phyloP scores from a whole-genome alignment of 2,329 filamentous ascomycete species.

The Monosporascus sp. region DNA sequence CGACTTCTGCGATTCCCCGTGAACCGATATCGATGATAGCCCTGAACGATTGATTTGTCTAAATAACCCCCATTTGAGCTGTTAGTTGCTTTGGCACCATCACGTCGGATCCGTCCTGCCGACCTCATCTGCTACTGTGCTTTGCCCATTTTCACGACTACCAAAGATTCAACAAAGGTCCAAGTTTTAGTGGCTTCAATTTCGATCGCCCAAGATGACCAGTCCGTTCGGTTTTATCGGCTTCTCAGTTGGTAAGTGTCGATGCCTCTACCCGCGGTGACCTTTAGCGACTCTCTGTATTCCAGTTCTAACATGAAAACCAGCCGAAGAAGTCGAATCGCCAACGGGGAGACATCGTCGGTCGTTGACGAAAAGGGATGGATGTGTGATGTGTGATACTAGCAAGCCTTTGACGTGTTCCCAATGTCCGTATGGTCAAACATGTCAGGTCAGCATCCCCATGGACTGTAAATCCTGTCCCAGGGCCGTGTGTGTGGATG shows the following conservation, averaged over 20 bases:
- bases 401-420: constrained; percentile 37
- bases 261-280: not conserved
- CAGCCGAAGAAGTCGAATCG: constrained; percentile 19
- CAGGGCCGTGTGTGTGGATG: constrained; percentile 39
- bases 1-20: constrained; percentile 1
- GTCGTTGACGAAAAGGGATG: constrained; percentile 11
- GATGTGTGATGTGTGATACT: constrained; percentile 43
- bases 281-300: not conserved
- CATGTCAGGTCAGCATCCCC: constrained; percentile 42
- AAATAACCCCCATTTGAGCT: constrained; percentile 11
- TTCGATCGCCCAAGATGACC: constrained; percentile 16
- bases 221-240: constrained; percentile 23
- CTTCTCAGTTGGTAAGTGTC: constrained; percentile 21
- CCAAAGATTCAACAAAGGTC: not conserved
- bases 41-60: not conserved
- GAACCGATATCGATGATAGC: constrained; percentile 2
- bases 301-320: not conserved
- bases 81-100: constrained; percentile 6
- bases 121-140: constrained; percentile 5
- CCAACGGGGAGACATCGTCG: constrained; percentile 30
- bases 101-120: constrained; percentile 16
- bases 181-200: too few relatives aligned
- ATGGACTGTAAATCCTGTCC: constrained; percentile 43
- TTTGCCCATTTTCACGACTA: not conserved
- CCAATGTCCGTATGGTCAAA: constrained; percentile 33